phyloP scores from a whole-genome alignment of 2,329 filamentous ascomycete genomes.

The Paecilomyces sp. region DNA sequence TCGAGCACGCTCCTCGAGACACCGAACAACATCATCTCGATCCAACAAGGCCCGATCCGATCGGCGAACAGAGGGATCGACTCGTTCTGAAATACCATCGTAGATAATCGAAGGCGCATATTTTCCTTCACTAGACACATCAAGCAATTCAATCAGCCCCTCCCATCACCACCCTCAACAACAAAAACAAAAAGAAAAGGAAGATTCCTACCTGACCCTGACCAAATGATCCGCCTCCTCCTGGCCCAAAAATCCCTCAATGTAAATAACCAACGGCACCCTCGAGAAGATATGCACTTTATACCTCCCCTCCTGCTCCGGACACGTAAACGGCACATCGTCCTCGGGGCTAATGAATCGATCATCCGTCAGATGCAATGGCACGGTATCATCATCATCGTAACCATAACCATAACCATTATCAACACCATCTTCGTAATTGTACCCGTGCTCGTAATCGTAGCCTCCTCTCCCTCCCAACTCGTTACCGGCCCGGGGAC shows the following conservation, averaged over 20 bases:
- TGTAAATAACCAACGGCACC: conserved; percentile 52
- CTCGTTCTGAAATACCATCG: conserved; percentile 39
- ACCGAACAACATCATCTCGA: conserved; percentile 45
- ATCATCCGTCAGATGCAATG: conserved; percentile 20
- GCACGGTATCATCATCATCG: background rate
- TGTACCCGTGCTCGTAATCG: conserved; percentile 1
- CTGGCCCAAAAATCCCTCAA: conserved; percentile 47
- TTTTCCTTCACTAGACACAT: conserved; percentile 33
- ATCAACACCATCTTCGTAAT: background rate
- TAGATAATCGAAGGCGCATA: conserved; percentile 51
- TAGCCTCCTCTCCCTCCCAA: background rate
- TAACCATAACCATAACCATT: background rate
- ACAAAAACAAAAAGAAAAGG: background rate
- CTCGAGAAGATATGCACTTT: conserved; percentile 44
- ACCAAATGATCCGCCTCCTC: conserved; percentile 46
- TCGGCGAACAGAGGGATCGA: conserved; percentile 44
- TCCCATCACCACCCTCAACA: conserved; percentile 1
- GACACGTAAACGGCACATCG: conserved; percentile 18
- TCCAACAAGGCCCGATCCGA: conserved; percentile 46
- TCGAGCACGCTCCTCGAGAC: conserved; percentile 52
- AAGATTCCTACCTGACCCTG: conserved; percentile 41
- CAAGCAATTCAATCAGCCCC: background rate
- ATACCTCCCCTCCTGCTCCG: conserved; percentile 18
- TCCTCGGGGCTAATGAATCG: conserved; percentile 29
- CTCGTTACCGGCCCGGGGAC: conserved; percentile 5